These are phyloP conservation scores for Diplodia intermedia DNA, from an alignment of 2,329 filamentous ascomycete genomes.

Conservation along the genomic window DNA sequence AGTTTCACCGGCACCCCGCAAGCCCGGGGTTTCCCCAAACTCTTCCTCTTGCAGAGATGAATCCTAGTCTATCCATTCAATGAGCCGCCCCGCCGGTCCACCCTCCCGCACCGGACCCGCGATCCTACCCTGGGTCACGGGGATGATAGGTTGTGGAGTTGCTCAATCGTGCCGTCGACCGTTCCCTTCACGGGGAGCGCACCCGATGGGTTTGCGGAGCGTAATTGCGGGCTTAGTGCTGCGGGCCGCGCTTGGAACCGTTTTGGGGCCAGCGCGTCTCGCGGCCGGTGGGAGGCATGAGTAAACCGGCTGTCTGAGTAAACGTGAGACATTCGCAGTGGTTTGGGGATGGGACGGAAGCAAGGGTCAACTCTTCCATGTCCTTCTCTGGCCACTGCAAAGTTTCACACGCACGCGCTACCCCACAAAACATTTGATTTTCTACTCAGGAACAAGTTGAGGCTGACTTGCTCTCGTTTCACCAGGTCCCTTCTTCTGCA, in stretches of 20 bases:
- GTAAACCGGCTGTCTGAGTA: slow-evolving; percentile 68
- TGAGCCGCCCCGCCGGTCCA: slow-evolving; percentile 68
- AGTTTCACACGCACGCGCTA: background rate
- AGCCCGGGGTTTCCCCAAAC: background rate
- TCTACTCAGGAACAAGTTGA: background rate
- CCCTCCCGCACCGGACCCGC: slow-evolving; percentile 73
- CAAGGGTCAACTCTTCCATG: slow-evolving; percentile 1
- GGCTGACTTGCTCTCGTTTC: slow-evolving; percentile 16
- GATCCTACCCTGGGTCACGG: slow-evolving; percentile 56
- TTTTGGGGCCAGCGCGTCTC: slow-evolving; percentile 54
- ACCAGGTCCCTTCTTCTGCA: background rate
- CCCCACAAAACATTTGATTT: background rate
- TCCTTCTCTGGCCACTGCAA: background rate
- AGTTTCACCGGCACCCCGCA: slow-evolving; percentile 24
- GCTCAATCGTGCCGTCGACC: slow-evolving; percentile 40
- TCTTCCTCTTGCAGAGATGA: slow-evolving; percentile 57
- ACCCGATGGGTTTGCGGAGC: slow-evolving; percentile 39
- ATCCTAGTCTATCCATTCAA: slow-evolving; percentile 70
- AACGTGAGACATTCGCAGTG: slow-evolving; percentile 52
- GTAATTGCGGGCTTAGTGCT: slow-evolving; percentile 64
- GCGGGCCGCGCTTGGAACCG: slow-evolving; percentile 44
- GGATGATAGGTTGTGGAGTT: slow-evolving; percentile 77
- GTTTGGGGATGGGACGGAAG: background rate
- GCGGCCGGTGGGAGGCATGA: slow-evolving; percentile 70
- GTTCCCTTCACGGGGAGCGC: slow-evolving; percentile 48